Conservation (phyloP, 257 asterid species). For the Catharanthus roseus region DNA sequence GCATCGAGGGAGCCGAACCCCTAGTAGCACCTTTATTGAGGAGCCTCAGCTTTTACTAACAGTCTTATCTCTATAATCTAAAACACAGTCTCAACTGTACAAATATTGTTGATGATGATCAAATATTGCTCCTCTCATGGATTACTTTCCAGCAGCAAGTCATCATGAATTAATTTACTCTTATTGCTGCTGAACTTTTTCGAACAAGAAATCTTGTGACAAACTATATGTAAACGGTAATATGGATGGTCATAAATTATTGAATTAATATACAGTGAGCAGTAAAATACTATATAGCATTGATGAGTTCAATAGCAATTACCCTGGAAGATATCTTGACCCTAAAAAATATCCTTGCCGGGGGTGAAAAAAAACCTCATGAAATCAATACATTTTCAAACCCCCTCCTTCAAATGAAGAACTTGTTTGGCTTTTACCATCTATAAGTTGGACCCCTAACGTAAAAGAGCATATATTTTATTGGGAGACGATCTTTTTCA, state of each 20-base stretch:
- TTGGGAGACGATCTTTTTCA: too few species aligned
- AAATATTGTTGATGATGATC: background rate
- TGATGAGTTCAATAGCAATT: background rate
- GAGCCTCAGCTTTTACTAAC: too few species aligned
- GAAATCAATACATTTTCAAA: too few species aligned
- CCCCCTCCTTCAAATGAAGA: background rate
- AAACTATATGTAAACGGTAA: background rate
- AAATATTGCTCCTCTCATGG: background rate
- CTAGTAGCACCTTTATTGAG: too few species aligned
- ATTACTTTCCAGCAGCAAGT: background rate
- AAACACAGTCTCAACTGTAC: too few species aligned
- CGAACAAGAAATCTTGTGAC: background rate
- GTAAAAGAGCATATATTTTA: too few species aligned
- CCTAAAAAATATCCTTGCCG: background rate
- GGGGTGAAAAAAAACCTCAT: too few species aligned
- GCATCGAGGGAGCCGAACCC: too few species aligned
- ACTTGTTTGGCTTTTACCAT: too few species aligned
- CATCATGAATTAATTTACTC: background rate
- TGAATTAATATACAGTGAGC: background rate
- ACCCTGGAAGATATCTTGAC: background rate
- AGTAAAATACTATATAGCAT: background rate
- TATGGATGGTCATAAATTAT: conserved; percentile 2
- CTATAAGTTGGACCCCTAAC: too few species aligned
- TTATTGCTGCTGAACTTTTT: background rate
- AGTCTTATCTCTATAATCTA: too few species aligned